Conservation (phyloP, 2,329 filamentous ascomycete genomes). For the Albifimbria verrucaria region DNA sequence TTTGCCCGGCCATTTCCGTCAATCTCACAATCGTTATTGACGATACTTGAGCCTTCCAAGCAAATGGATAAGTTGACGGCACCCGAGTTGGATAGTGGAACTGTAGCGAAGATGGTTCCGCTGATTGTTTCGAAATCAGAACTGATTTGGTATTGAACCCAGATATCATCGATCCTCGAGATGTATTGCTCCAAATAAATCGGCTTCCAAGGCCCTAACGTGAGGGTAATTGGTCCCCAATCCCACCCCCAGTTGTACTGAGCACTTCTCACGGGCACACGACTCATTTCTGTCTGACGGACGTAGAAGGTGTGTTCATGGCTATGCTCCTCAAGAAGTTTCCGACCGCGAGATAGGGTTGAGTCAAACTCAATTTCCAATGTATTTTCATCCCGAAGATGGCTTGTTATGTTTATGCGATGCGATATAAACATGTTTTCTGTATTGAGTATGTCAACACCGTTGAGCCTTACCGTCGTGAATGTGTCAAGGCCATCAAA, state of each 20-base stretch:
- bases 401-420: slow-evolving; percentile 46
- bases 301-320: slow-evolving; percentile 54
- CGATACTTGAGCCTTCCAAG: slow-evolving; percentile 9
- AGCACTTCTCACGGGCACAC: slow-evolving; percentile 49
- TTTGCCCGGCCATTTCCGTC: slow-evolving; percentile 1
- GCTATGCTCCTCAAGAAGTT: slow-evolving; percentile 47
- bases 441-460: slow-evolving; percentile 45
- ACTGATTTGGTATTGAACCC: slow-evolving; percentile 33
- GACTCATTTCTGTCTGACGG: slow-evolving; percentile 42
- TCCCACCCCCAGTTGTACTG: slow-evolving; percentile 73
- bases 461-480: slow-evolving; percentile 55
- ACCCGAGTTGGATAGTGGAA: neutral
- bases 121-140: slow-evolving; percentile 33
- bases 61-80: slow-evolving; percentile 13
- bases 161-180: slow-evolving; percentile 57
- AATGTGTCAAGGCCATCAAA: slow-evolving; percentile 66
- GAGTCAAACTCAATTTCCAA: slow-evolving; percentile 57
- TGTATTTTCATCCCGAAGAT: slow-evolving; percentile 37
- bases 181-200: slow-evolving; percentile 63
- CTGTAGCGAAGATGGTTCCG: slow-evolving; percentile 30
- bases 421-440: slow-evolving; percentile 65
- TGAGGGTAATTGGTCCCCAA: slow-evolving; percentile 63
- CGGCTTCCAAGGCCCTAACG: slow-evolving; percentile 63
- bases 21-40: slow-evolving; percentile 9
- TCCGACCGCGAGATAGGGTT: slow-evolving; percentile 47